Percentiles rank a stretch among this genome's conserved stretches.
These are phyloP conservation scores for Hypoxylon crocopeplum DNA, from an alignment of 495 filamentous ascomycete genomes.

Conservation along the genomic window DNA sequence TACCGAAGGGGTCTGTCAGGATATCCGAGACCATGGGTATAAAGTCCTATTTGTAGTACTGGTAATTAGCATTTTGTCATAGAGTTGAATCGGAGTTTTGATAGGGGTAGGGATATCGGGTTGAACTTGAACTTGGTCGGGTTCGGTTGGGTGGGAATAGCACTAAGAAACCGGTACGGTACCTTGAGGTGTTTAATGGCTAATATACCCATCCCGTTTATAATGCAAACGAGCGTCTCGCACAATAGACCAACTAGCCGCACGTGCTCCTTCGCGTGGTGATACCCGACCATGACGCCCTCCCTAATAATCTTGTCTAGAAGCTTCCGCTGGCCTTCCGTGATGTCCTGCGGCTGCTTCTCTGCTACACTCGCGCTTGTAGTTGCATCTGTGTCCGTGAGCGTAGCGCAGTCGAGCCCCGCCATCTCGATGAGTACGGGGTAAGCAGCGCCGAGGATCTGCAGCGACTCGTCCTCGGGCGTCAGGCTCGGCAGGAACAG, in stretches of 20 bases:
- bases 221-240: conserved; percentile 56
- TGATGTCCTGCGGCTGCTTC: conserved; percentile 12
- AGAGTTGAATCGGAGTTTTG: conserved; percentile 8
- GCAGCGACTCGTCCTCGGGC: conserved; percentile 71
- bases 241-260: conserved; percentile 65
- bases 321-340: conserved; percentile 40
- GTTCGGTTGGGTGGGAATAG: background rate
- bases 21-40: conserved; percentile 71
- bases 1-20: conserved; percentile 73
- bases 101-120: background rate
- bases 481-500: conserved; percentile 80
- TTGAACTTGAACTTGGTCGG: background rate
- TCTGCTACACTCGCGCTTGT: background rate
- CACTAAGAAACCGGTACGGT: background rate
- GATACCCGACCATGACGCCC: conserved; percentile 61
- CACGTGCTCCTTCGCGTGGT: conserved; percentile 59
- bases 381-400: background rate
- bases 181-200: conserved; percentile 77
- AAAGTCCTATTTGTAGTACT: conserved; percentile 55
- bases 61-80: background rate
- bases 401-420: conserved; percentile 42
- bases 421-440: conserved; percentile 68
- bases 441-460: conserved; percentile 70
- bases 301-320: conserved; percentile 63
- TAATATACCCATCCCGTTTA: conserved; percentile 69